Base-by-base conservation (phyloP, 768 basidiomycete species). In the Dioszegia aurantiaca region DNA sequence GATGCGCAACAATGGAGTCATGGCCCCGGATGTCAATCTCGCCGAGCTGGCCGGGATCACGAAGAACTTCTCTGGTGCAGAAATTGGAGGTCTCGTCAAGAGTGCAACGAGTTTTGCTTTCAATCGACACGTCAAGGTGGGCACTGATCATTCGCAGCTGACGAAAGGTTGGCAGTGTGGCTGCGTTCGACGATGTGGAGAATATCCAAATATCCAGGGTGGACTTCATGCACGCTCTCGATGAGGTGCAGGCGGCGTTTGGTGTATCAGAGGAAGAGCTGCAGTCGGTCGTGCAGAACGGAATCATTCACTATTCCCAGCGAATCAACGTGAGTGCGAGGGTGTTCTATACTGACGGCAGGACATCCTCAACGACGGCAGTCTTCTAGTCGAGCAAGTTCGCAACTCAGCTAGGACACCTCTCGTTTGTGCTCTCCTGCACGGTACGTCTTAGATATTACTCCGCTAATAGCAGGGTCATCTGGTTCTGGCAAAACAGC, bases 81-180 rank as follows among this genome's bases (percentile, higher is more conserved):
- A 99, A 78, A 90, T 99, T 59, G 85, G 85, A 55, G 95, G 95
- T 67, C 79, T 99, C 43, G 88, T 98, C 77, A 98, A 97, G 83
- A 95, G 91, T 71, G 95, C 95, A 30, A 92, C 94, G 0, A 90
- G 88, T 84, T 99, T 94, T 70, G 94, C 95, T 21, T 94, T 99
- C 80, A 93, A 89, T 69, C 81, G 95, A 39, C 95, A 99, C 74
- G 91, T 98, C 68, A 97, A 97, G 79, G 87, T 82, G 47, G 40
- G 72, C 51, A 30, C 23, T 19, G 0, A 11, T n/a, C 16, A 3
- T 26, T 26, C 19, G 3, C 17, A 27, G 56, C 58, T 65, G 43
- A 63, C 37, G 19, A 5, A 56, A 83, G 82, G 87, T 97, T 59
- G 95, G 95, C 16, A 95, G 93, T 4, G 86, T 95, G 80, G 95